These are phyloP conservation scores for Pichia norvegensis DNA, from an alignment of 1,139 yeast species.

Conservation along the genomic window DNA sequence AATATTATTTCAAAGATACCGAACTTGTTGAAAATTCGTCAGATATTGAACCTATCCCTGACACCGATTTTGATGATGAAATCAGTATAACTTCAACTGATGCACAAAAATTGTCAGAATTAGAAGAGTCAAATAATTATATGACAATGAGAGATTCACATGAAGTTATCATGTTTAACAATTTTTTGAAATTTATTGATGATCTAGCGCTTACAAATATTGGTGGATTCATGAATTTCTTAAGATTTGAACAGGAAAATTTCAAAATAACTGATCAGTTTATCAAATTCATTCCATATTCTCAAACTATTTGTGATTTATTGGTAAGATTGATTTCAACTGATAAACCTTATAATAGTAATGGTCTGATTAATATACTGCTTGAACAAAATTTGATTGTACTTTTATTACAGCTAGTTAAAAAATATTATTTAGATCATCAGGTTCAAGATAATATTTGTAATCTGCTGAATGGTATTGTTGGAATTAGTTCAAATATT, in stretches of 20 bases:
- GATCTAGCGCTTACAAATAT: slow-evolving; percentile 81
- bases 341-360: slow-evolving; percentile 67
- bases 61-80: slow-evolving; percentile 6
- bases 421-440: slow-evolving; percentile 24
- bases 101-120: slow-evolving; percentile 14
- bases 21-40: slow-evolving; percentile 3
- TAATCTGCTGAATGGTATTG: slow-evolving; percentile 28
- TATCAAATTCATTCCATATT: slow-evolving; percentile 57
- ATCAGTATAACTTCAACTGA: slow-evolving; percentile 10
- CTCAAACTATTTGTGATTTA: slow-evolving; percentile 78
- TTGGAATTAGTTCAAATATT: slow-evolving; percentile 29
- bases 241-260: slow-evolving; percentile 34
- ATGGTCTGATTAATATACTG: slow-evolving; percentile 63
- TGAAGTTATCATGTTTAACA: slow-evolving; percentile 75
- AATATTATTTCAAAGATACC: slow-evolving; percentile 17
- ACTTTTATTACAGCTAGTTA: slow-evolving; percentile 22
- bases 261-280: slow-evolving; percentile 57
- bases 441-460: slow-evolving; percentile 29
- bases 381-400: slow-evolving; percentile 56
- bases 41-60: slow-evolving; percentile 8
- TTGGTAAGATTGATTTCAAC: slow-evolving; percentile 65
- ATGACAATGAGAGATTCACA: slow-evolving; percentile 31
- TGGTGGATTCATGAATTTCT: slow-evolving; percentile 65
- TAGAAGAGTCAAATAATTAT: slow-evolving; percentile 16
- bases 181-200: slow-evolving; percentile 87